These are phyloP conservation scores for Saccharomycopsis sp. DNA, from an alignment of 805 yeast genomes.

Conservation along the genomic window DNA sequence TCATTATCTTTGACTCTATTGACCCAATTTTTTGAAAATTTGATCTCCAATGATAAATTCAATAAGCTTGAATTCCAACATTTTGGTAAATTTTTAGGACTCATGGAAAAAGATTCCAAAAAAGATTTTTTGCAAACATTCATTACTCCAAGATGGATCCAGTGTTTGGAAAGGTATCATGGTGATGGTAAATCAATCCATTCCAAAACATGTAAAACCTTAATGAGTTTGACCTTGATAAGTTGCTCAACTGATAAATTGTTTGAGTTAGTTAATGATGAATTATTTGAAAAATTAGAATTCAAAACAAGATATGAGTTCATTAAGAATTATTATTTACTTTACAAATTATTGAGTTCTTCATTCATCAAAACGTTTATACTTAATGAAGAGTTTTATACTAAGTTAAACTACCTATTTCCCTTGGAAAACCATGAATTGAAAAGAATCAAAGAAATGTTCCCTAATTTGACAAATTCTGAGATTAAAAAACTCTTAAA, in stretches of 20 bases:
- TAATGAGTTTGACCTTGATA: conserved; percentile 42
- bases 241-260: conserved; percentile 36
- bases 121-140: conserved; percentile 42
- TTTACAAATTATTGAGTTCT: conserved; percentile 32
- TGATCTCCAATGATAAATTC: conserved; percentile 40
- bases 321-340: conserved; percentile 36
- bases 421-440: no score
- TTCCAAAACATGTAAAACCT: conserved; percentile 33
- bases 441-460: conserved; percentile 39
- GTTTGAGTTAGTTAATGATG: conserved; percentile 5
- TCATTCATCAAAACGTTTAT: no score
- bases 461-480: conserved; percentile 47
- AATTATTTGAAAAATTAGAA: conserved; percentile 28
- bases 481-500: conserved; percentile 41
- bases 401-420: no score
- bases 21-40: no score
- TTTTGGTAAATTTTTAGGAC: conserved; percentile 33
- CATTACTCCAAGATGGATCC: conserved; percentile 47
- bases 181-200: conserved; percentile 45
- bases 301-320: conserved; percentile 34
- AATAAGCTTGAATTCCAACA: conserved; percentile 34
- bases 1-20: no score
- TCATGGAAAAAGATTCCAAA: conserved; percentile 1
- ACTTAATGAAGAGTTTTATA: no score
- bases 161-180: conserved; percentile 45